phyloP scores from a whole-genome alignment of 2,329 filamentous ascomycete genomes.

The Alternaria ethzedia region DNA sequence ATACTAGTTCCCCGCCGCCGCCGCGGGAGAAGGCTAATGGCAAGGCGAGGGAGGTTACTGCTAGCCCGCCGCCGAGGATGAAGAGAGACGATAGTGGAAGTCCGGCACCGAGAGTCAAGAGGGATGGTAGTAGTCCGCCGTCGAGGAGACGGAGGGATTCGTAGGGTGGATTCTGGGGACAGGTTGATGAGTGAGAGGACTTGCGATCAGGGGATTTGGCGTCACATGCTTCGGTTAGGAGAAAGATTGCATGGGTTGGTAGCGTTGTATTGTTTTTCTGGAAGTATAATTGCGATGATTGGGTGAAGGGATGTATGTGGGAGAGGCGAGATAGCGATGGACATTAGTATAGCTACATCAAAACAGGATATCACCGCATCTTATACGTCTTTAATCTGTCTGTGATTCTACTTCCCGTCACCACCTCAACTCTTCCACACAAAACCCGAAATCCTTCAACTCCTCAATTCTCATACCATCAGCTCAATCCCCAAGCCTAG shows the following conservation, averaged over 20 bases:
- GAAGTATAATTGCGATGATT: not conserved
- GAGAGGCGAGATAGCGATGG: not conserved
- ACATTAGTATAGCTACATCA: not conserved
- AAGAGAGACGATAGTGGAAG: slow-evolving; percentile 3
- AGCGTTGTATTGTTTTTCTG: not conserved
- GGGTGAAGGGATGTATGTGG: not conserved
- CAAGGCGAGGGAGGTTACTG: not conserved
- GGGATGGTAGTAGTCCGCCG: slow-evolving; percentile 6
- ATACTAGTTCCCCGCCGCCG: not conserved
- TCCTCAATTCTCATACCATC: no score
- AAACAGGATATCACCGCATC: no score
- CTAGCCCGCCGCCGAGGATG: slow-evolving; percentile 3
- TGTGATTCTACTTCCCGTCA: no score
- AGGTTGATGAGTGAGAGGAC: not conserved
- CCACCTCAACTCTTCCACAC: no score
- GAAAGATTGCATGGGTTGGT: not conserved
- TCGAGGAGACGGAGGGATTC: slow-evolving; percentile 5
- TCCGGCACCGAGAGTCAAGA: slow-evolving; percentile 1
- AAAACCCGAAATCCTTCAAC: no score
- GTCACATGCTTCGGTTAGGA: not conserved
- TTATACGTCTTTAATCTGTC: no score
- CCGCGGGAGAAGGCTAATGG: not conserved
- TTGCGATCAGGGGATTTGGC: not conserved
- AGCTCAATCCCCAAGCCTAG: no score
- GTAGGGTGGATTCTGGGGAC: not conserved